Evolutionary conservation across 768 basidiomycete genomes (phyloP), one percentile per base, ranked within the genome.

Genomic region (Fomitopsis pulvina): DNA sequence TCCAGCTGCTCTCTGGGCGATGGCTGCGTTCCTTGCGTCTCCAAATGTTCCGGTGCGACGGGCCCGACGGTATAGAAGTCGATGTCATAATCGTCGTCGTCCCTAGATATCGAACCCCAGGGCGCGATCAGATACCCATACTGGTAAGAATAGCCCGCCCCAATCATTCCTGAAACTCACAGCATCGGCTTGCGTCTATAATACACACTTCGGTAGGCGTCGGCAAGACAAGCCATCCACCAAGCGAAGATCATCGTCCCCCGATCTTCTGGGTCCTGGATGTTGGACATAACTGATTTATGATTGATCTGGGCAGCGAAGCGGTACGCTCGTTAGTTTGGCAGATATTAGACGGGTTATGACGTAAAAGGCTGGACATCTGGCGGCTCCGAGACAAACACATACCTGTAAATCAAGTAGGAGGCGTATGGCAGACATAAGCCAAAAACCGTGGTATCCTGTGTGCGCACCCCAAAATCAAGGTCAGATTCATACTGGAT

Each of bases 191-290:
- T 91, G 54, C 85, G 76, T 53, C 90, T 80, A 68, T 92, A 90
- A 66, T 91, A 92, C 27, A 82, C 81, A 26, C 89, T 79, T 24
- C 81, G 80, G 67, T 86, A 91, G 6, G 90, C 88, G 60, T 96
- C 93, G 28, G 79, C 75, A 41, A 92, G 71, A 65, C 85, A 88
- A 7, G 91, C 84, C 80, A 92, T 87, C 91, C 92, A 94, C 86
- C 92, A 93, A 1, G 91, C 85, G 61, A 91, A 92, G 45, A 88
- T 85, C 83, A 92, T 87, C 5, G 85, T 89, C 22, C 87, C 85
- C 46, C 85, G 80, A 44, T 74, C 80, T 59, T 90, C 88, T 34
- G 79, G 74, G 61, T 89, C 86, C 54, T 79, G 75, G 55, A 89
- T 87, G 51, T 74, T 79, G 9, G 78, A 74, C 71, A 87, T 81